Evolutionary conservation across 2,329 filamentous ascomycete genomes (phyloP).

Genomic region (Chaetomiaceae sp.): DNA sequence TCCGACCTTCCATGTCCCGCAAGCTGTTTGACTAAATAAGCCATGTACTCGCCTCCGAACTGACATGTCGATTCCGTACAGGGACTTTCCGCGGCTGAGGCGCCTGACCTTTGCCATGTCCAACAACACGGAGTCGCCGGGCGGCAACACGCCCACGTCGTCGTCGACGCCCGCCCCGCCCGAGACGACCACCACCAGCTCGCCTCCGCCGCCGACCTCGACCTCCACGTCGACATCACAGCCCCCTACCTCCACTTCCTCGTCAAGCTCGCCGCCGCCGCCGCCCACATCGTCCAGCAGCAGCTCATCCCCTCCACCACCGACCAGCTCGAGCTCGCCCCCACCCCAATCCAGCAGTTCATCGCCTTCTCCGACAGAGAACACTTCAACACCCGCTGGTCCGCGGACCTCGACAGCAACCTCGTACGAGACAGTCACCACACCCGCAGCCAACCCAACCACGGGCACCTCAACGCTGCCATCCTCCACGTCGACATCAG

Average conservation of each 20-base stretch:
- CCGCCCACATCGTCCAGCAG: slow-evolving; percentile 17
- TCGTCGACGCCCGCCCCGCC: slow-evolving; percentile 12
- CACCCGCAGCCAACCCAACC: background rate
- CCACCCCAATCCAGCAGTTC: slow-evolving; percentile 12
- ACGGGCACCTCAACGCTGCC: slow-evolving; percentile 22
- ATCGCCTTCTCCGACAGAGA: slow-evolving; percentile 22
- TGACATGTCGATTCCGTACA: slow-evolving; percentile 30
- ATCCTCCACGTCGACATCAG: slow-evolving; percentile 24
- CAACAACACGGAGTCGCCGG: slow-evolving; percentile 26
- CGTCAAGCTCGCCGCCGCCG: slow-evolving; percentile 7
- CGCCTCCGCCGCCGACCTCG: slow-evolving; percentile 15
- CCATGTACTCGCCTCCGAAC: slow-evolving; percentile 13
- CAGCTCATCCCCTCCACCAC: slow-evolving; percentile 13
- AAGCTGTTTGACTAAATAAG: slow-evolving; percentile 12
- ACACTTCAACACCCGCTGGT: background rate
- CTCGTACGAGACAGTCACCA: slow-evolving; percentile 19
- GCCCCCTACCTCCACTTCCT: background rate
- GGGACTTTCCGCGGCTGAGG: slow-evolving; percentile 26
- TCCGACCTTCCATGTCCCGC: slow-evolving; percentile 12
- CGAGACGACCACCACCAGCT: slow-evolving; percentile 26
- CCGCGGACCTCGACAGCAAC: slow-evolving; percentile 16
- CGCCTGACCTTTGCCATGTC: slow-evolving; percentile 32
- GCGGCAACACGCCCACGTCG: slow-evolving; percentile 22
- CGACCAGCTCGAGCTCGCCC: slow-evolving; percentile 3
- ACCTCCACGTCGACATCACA: slow-evolving; percentile 8